Evolutionary conservation across 257 asterid species (phyloP).

Genomic region (Solanum pennellii): DNA sequence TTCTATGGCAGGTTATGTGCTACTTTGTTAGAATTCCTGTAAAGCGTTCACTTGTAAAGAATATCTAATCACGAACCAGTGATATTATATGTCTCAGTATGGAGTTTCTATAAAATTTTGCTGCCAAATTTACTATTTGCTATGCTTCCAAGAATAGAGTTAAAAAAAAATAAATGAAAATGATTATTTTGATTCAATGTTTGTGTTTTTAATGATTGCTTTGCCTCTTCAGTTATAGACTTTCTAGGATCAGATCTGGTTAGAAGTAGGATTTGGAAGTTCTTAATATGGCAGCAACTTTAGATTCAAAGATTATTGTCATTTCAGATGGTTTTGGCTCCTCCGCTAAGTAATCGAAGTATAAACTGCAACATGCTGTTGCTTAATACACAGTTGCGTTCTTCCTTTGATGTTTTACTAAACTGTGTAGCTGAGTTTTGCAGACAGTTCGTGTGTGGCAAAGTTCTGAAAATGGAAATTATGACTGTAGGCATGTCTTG

Average conservation of each 20-base stretch:
- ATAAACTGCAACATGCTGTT: background rate
- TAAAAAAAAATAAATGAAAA: background rate
- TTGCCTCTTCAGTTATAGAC: background rate
- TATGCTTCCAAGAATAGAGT: background rate
- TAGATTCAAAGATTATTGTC: background rate
- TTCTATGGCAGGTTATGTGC: background rate
- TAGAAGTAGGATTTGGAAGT: background rate
- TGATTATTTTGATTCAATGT: background rate
- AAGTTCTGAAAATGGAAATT: constrained; percentile 62
- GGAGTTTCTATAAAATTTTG: background rate
- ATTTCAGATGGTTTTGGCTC: background rate
- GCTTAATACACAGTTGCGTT: background rate
- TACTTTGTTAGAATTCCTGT: background rate
- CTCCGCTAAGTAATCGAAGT: background rate
- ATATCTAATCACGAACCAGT: background rate
- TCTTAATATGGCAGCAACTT: background rate
- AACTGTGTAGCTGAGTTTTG: constrained; percentile 1
- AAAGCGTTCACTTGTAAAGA: background rate
- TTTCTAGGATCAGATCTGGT: background rate
- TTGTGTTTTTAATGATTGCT: background rate
- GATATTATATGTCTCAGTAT: background rate
- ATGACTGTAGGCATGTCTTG: constrained; percentile 60
- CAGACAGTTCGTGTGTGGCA: constrained; percentile 98
- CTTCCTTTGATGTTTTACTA: background rate
- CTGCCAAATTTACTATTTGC: background rate